phyloP scores from a whole-genome alignment of 805 yeast genomes.

The Zygosaccharomyces kombuchaensis region DNA sequence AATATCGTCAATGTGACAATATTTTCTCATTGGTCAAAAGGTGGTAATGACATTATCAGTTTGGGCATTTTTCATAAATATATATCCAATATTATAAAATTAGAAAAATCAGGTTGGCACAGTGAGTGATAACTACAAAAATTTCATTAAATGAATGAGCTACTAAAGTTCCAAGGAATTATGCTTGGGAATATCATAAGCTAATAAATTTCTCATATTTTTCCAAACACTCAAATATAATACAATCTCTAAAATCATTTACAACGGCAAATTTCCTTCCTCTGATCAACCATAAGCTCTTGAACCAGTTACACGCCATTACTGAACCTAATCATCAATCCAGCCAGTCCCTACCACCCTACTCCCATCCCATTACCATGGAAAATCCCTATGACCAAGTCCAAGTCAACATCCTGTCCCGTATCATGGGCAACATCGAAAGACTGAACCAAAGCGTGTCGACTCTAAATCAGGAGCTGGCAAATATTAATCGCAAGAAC shows the following conservation, averaged over 20 bases:
- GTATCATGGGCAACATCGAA: conserved; percentile 76
- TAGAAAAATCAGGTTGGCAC: no score
- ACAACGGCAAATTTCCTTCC: neutral
- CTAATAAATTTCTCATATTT: no score
- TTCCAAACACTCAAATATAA: no score
- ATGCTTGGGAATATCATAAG: no score
- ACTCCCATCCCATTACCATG: conserved; percentile 39
- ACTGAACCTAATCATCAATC: neutral
- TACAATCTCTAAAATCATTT: neutral
- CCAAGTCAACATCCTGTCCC: conserved; percentile 67
- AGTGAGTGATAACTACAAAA: no score
- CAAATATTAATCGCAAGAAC: conserved; percentile 59
- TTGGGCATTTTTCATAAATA: no score
- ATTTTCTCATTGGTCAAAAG: no score
- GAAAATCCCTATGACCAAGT: conserved; percentile 84
- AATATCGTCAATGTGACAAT: no score
- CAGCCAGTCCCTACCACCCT: neutral
- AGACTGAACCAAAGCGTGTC: conserved; percentile 66
- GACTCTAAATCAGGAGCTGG: conserved; percentile 56
- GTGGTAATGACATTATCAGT: no score
- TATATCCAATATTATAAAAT: no score
- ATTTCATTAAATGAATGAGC: no score
- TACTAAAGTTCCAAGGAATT: no score
- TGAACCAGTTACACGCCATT: neutral
- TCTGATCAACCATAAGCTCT: neutral